phyloP scores from a whole-genome alignment of 192 early-diverging fungal genomes.

The Coemansia sp. region DNA sequence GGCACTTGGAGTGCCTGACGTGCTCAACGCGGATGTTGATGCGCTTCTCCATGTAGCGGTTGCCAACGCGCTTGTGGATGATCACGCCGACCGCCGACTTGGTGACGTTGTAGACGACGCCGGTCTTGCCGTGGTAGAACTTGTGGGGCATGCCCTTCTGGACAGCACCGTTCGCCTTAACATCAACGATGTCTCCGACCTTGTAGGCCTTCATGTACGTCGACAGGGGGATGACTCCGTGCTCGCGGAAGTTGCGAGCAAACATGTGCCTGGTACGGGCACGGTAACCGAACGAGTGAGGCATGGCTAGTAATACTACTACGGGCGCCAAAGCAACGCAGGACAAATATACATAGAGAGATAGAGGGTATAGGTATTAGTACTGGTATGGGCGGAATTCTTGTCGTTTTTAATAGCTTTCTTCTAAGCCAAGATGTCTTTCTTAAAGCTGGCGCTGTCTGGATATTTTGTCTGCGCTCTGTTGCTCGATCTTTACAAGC shows the following conservation, averaged over 20 bases:
- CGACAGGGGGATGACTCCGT: slow-evolving; percentile 90
- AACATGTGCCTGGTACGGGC: slow-evolving; percentile 99
- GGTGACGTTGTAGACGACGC: slow-evolving; percentile 99
- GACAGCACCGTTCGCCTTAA: slow-evolving; percentile 98
- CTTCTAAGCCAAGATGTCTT: no score
- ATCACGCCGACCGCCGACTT: slow-evolving; percentile 98
- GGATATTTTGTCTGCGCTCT: no score
- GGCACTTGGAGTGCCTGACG: slow-evolving; percentile 99
- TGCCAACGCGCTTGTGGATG: slow-evolving; percentile 97
- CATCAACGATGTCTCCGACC: slow-evolving; percentile 99
- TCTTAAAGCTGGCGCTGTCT: no score
- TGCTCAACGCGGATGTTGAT: slow-evolving; percentile 99
- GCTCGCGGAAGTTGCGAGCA: slow-evolving; percentile 92
- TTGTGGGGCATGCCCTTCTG: slow-evolving; percentile 99
- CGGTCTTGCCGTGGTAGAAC: slow-evolving; percentile 99
- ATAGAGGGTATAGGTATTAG: neutral
- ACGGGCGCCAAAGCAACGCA: neutral
- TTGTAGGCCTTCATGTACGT: slow-evolving; percentile 99
- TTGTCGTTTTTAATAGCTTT: no score
- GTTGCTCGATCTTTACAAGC: no score
- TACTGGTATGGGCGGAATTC: neutral
- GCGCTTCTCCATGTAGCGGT: slow-evolving; percentile 98
- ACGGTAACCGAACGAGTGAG: slow-evolving; percentile 89
- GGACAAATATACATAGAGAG: neutral
- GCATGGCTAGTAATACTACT: slow-evolving; percentile 59